Evolutionary conservation across 2,329 filamentous ascomycete species (phyloP), one percentile per base, ranked within the genome.

Genomic region (Tolypocladium endophyticum): DNA sequence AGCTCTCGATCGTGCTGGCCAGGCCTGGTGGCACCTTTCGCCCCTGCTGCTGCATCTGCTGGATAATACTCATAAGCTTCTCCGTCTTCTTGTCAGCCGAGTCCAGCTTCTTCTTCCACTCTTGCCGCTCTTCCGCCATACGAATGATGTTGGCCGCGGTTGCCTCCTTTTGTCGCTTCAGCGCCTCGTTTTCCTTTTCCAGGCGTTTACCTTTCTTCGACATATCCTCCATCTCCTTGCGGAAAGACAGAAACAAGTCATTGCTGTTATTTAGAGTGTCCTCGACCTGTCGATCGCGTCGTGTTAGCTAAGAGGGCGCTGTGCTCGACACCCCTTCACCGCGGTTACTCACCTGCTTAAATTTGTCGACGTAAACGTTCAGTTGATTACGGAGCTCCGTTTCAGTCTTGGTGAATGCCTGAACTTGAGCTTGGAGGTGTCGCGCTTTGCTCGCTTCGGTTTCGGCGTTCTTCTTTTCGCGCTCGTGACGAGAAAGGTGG

Each of bases 141-240:
- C 94, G 90, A 61, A 97, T 85, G 70, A 99, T 97, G 73, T 96
- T 97, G 65, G 90, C 87, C 69, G 94, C 94, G 33, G 92, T 95
- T 55, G 90, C 86, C 67, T 97, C 92, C 73, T 97, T 93, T 74
- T 97, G 96, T 59, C 93, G 86, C 65, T 91, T 96, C 57, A 96
- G 82, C 23, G 85, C 88, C 67, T 94, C 88, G 69, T 99, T 97
- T 70, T 99, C 94, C 76, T 96, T 96, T 73, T 99, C 94, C 58
- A 99, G 80, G 33, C 92, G 87, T 75, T 97, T 97, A 7, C 93
- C 96, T 78, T 97, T 97, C 78, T 97, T 97, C 0, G 92, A 96
- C 92, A 97, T 97, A 70, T 97, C 94, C 76, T 97, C 94, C 92
- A 97, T 97, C 76, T 97, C 94, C 77, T 96, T 97, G 59, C 93